Percentiles rank a stretch among this genome's conserved stretches.
Conservation (phyloP, 495 filamentous ascomycete genomes). For the Aspergillus taichungensis region DNA sequence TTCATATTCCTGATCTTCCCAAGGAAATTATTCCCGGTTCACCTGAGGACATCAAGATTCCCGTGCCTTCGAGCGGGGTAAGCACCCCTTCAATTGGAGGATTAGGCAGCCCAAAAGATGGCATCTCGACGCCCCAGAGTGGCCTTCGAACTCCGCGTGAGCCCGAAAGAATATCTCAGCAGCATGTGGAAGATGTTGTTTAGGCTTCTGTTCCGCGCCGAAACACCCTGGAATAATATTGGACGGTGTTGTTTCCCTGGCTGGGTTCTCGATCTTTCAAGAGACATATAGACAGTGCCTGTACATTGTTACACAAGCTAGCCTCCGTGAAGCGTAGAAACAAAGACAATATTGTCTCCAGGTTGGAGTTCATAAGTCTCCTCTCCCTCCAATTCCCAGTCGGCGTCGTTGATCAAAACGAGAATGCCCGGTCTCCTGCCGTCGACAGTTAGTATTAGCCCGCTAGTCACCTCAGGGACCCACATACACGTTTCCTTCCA, state of each 20-base stretch:
- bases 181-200: constrained; percentile 43
- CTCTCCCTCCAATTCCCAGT: constrained; percentile 97
- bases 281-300: too few relatives aligned
- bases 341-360: constrained; percentile 86
- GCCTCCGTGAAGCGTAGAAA: constrained; percentile 95
- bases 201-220: constrained; percentile 8
- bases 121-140: constrained; percentile 35
- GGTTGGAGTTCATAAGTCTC: constrained; percentile 74
- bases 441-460: constrained; percentile 1
- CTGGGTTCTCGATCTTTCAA: too few relatives aligned
- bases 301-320: constrained; percentile 21
- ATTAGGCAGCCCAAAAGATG: constrained; percentile 39
- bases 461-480: background rate
- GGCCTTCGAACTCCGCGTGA: constrained; percentile 36
- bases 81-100: constrained; percentile 38
- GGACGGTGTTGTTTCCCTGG: background rate
- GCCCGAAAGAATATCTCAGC: constrained; percentile 39
- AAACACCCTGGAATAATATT: background rate
- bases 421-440: constrained; percentile 89
- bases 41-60: constrained; percentile 78
- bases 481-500: constrained; percentile 79
- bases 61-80: constrained; percentile 55
- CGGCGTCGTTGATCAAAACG: constrained; percentile 92
- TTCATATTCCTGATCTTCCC: constrained; percentile 62
- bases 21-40: constrained; percentile 58